Conservation (phyloP, 2,329 filamentous ascomycete species). For the Fusarium subtropicale region DNA sequence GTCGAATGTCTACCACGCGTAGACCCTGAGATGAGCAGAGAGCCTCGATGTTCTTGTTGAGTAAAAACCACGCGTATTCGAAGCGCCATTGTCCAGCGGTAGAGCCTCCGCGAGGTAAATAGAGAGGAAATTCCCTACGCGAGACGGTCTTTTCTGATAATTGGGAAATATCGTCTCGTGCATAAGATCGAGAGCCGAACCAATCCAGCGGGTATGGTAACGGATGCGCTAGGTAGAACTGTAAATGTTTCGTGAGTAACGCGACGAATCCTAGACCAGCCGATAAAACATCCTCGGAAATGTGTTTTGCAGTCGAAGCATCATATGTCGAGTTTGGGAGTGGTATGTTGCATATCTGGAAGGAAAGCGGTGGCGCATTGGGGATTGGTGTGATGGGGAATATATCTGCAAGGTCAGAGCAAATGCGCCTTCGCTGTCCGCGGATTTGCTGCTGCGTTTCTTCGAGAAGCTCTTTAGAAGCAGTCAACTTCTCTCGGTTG, state of each 20-base stretch:
- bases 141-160: conserved; percentile 60
- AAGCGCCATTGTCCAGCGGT: conserved; percentile 84
- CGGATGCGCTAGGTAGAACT: conserved; percentile 82
- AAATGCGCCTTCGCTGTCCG: conserved; percentile 89
- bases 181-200: conserved; percentile 78
- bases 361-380: conserved; percentile 73
- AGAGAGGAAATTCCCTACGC: conserved; percentile 83
- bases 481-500: conserved; percentile 68
- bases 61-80: conserved; percentile 94
- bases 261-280: conserved; percentile 86
- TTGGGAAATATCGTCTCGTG: conserved; percentile 78
- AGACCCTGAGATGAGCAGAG: conserved; percentile 75
- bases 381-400: conserved; percentile 80
- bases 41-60: conserved; percentile 92
- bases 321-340: conserved; percentile 86
- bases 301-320: conserved; percentile 54
- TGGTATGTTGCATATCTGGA: conserved; percentile 82
- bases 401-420: conserved; percentile 81
- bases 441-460: conserved; percentile 74
- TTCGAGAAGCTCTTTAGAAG: conserved; percentile 66
- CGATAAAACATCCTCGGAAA: conserved; percentile 77
- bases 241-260: conserved; percentile 78
- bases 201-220: conserved; percentile 83
- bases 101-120: conserved; percentile 70
- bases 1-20: conserved; percentile 87